A percentile compares a stretch with the other conserved stretches of the same genome.
phyloP scores from a whole-genome alignment of 2,329 filamentous ascomycete species.

The Aspergillus floridensis region DNA sequence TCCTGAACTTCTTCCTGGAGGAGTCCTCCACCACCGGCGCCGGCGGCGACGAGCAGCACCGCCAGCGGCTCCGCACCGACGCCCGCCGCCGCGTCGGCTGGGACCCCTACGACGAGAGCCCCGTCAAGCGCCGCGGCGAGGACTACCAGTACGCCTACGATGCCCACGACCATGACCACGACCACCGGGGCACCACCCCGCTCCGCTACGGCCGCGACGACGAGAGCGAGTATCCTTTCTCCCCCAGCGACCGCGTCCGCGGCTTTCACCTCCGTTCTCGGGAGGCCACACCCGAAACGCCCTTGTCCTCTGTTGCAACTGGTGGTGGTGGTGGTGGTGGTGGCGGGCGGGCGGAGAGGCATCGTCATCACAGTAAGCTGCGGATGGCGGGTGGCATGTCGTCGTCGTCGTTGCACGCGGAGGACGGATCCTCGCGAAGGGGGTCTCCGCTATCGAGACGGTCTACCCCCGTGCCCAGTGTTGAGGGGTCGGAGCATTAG shows the following conservation, averaged over 20 bases:
- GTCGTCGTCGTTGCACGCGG: constrained; percentile 21
- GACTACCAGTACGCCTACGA: constrained; percentile 57
- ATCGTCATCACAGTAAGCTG: constrained; percentile 18
- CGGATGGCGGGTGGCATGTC: constrained; percentile 14
- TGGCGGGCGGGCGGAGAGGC: neutral
- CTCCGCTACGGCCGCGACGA: constrained; percentile 23
- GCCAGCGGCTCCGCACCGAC: constrained; percentile 59
- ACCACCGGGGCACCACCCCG: constrained; percentile 42
- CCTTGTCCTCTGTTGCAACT: constrained; percentile 8
- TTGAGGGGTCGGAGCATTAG: constrained; percentile 29
- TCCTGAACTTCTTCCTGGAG: constrained; percentile 81
- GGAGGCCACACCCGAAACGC: constrained; percentile 34
- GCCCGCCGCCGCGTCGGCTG: constrained; percentile 64
- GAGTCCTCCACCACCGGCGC: constrained; percentile 66
- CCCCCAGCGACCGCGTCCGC: constrained; percentile 25
- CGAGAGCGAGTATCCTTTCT: constrained; percentile 24
- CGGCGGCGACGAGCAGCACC: constrained; percentile 59
- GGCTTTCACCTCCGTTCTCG: constrained; percentile 32
- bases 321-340: too few species aligned
- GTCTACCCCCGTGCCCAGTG: constrained; percentile 22
- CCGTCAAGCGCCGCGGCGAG: constrained; percentile 63
- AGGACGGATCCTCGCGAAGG: constrained; percentile 17
- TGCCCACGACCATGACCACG: constrained; percentile 62
- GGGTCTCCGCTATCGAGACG: constrained; percentile 38
- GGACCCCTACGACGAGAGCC: constrained; percentile 70